Conservation (phyloP, 768 basidiomycete species). For the Lactifluus piperatus region DNA sequence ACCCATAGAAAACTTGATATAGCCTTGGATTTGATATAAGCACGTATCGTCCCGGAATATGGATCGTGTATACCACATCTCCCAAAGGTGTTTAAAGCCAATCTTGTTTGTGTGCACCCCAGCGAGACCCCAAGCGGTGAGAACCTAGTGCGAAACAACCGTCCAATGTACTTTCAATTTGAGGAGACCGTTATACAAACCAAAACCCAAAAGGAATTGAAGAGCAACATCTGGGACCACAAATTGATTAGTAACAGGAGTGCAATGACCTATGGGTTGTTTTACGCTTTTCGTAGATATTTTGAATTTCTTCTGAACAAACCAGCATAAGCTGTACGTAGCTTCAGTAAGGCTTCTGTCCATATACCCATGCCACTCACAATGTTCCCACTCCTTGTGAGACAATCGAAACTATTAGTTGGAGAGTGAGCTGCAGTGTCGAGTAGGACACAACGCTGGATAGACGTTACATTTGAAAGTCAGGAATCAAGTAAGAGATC, state of each 20-base stretch:
- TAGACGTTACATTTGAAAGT: background rate
- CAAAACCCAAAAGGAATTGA: constrained; percentile 67
- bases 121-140: constrained; percentile 68
- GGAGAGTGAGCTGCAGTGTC: constrained; percentile 57
- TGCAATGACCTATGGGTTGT: background rate
- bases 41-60: background rate
- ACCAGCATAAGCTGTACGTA: constrained; percentile 47
- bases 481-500: background rate
- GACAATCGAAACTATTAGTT: constrained; percentile 58
- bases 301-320: constrained; percentile 54
- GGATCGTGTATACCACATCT: constrained; percentile 45
- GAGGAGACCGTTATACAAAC: constrained; percentile 22
- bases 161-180: background rate
- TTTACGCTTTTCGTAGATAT: constrained; percentile 55
- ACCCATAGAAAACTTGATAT: constrained; percentile 61
- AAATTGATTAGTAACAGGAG: background rate
- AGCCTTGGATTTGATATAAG: constrained; percentile 33
- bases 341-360: background rate
- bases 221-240: constrained; percentile 51
- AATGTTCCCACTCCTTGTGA: constrained; percentile 62
- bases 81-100: constrained; percentile 80
- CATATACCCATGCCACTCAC: constrained; percentile 30
- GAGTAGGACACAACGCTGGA: constrained; percentile 60
- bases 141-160: constrained; percentile 31
- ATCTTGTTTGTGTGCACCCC: constrained; percentile 68